Evolutionary conservation across 441 rosid species (phyloP), one percentile per base, ranked within the genome.

Genomic region (Gossypium davidsonii): DNA sequence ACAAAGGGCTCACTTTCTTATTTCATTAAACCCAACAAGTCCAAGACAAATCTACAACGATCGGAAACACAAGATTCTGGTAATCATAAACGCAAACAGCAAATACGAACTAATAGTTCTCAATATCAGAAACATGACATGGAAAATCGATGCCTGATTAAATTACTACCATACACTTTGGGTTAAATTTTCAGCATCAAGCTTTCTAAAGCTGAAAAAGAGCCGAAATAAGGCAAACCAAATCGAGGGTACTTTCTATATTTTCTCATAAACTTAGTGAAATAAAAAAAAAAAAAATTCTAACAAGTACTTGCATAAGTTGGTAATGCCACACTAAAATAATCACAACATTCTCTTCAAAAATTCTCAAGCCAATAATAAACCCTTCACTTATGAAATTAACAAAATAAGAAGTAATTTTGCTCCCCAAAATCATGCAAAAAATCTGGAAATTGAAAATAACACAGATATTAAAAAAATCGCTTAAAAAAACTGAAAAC

Each of bases 401-500:
- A 26, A 25, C 64, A 26, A 26, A 59, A 26, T 10, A 15, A 17
- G 57, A 73, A 20, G 0, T 31, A 31, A n/a, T 25, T 70, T 28
- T 1, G 11, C 25, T 23, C 44, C 59, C 68, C 8, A 12, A 52
- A 74, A 48, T 72, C 76, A 71, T 67, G 80, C 77, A 71, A 15
- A 62, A 73, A 75, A 79, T 48, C 72, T 6, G 78, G 59, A 63
- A 81, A 70, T 44, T n/a, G 8, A 18, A 23, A 57, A 23, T 6
- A 11, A 46, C 17, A 51, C 46, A 3, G 37, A 23, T 12, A 26
- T 21, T 31, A 0, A 0, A 31, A 52, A 56, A 52, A 8, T 39
- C 71, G 63, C 26, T 44, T 8, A 3, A 60, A 60, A 9, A 5
- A 60, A 28, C 12, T 14, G 42, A 18, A 7, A 23, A 26, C 51